Conservation (phyloP, 352 stramenopile genomes). For the Globisporangium paroecandrum region DNA sequence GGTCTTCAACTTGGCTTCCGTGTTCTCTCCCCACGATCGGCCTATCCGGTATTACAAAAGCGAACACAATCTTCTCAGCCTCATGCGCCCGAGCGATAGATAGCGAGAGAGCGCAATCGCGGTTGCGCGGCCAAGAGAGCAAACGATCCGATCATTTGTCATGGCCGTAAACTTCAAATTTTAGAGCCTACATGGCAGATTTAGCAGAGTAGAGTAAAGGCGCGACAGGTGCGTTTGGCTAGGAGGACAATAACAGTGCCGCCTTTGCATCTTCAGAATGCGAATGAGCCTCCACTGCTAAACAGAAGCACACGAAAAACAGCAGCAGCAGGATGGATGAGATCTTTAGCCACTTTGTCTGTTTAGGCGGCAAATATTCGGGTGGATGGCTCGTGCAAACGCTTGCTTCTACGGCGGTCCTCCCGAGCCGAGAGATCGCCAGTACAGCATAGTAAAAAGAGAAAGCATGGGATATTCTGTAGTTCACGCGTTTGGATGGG, state of each 20-base stretch:
- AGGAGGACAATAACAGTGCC: neutral
- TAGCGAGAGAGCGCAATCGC: neutral
- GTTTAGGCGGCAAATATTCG: neutral
- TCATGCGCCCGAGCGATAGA: neutral
- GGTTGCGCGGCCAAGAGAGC: neutral
- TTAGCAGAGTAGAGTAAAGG: neutral
- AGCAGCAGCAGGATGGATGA: neutral
- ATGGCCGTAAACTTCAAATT: neutral
- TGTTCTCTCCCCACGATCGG: neutral
- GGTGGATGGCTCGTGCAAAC: neutral
- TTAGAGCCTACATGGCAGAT: neutral
- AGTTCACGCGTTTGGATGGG: neutral
- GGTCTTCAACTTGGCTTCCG: neutral
- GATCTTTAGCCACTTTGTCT: neutral
- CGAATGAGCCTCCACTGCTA: neutral
- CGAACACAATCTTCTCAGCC: neutral
- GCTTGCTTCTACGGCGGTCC: neutral
- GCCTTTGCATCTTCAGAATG: neutral
- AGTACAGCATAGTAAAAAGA: neutral
- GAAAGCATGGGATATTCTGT: neutral
- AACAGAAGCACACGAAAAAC: neutral
- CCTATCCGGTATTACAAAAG: neutral
- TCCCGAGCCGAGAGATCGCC: neutral
- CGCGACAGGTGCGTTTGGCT: neutral
- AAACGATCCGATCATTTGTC: neutral